phyloP scores from a whole-genome alignment of 2,329 filamentous ascomycete species.

The Pezicula carpinea region DNA sequence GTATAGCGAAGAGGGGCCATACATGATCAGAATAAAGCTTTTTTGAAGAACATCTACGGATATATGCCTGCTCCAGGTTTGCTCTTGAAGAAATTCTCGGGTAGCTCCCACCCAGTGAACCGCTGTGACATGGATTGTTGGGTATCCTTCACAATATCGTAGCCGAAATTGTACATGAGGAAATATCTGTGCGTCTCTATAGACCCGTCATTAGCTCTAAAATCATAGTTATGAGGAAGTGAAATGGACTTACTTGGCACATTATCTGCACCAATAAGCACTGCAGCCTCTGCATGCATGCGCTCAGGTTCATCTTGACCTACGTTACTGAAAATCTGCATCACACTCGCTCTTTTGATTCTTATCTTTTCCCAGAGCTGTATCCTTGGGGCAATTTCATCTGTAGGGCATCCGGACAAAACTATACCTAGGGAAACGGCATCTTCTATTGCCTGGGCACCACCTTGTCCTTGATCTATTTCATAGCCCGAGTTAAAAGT shows the following conservation, averaged over 20 bases:
- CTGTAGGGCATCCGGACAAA: constrained; percentile 14
- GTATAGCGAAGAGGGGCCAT: too few relatives aligned
- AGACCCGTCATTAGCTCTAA: background rate
- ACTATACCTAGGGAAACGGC: constrained; percentile 27
- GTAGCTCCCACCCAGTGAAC: constrained; percentile 13
- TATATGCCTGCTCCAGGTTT: constrained; percentile 13
- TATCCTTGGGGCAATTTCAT: constrained; percentile 17
- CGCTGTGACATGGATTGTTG: constrained; percentile 6
- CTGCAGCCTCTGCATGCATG: constrained; percentile 24
- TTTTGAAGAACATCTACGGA: constrained; percentile 1
- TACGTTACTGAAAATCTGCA: constrained; percentile 36
- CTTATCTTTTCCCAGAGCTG: constrained; percentile 27
- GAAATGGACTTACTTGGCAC: constrained; percentile 26
- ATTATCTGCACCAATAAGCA: constrained; percentile 22
- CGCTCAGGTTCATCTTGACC: constrained; percentile 28
- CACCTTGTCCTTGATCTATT: constrained; percentile 26
- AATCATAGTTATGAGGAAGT: background rate
- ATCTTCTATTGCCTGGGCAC: constrained; percentile 31
- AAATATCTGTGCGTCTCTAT: constrained; percentile 23
- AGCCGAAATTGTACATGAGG: constrained; percentile 24
- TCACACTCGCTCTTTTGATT: constrained; percentile 27
- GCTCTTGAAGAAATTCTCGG: constrained; percentile 15
- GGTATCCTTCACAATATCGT: constrained; percentile 22
- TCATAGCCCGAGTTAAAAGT: background rate
- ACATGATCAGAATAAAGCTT: too few relatives aligned